Base-by-base conservation (phyloP, 1,139 yeast genomes). In the Candida dubliniensis region DNA sequence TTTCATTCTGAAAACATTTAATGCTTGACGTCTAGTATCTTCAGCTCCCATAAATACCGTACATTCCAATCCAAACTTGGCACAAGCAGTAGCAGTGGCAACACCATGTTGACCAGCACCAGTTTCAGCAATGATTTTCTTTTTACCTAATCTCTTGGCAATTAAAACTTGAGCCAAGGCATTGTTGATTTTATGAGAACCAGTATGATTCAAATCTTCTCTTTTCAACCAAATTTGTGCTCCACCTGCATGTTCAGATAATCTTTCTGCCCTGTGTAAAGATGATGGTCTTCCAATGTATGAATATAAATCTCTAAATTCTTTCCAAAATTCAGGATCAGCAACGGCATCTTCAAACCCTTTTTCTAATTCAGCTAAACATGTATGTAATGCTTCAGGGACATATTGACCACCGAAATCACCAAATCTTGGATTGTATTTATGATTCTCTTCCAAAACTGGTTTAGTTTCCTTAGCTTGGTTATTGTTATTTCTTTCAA, bases 31-130 rank as follows among this genome's bases (percentile, higher is more conserved):
- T 67, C 97, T 87, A 40, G 88, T 96, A 71, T 93, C 99, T 69
- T 93, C 99, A 40, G 98, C 98, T 50, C 99, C 99, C 99, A 93
- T 93, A 61, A 82, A 93, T 32, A 93, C 96, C n/a, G 89, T 88
- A 74, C 99, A 93, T 62, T 87, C 82, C 67, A 93, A 66, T 43
- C 99, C 99, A 57, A 93, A 93, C 66, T 93, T 95, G 54, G 99
- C 99, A 71, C 96, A 91, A 0, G 96, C 98, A 45, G 99, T 93
- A 27, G 99, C 99, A 47, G 99, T 93, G 38, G 99, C 99, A 36
- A 93, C 99, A 72, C 99, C 99, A 64, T 93, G 99, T 74, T 93
- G 99, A 51, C 99, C 99, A 44, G 99, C 99, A 67, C 99, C 99
- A 37, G 99, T 93, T 72, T 93, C 99, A 37, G 99, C 99, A 63